Conservation (phyloP, 495 filamentous ascomycete species). For the Bacidia gigantensis region DNA sequence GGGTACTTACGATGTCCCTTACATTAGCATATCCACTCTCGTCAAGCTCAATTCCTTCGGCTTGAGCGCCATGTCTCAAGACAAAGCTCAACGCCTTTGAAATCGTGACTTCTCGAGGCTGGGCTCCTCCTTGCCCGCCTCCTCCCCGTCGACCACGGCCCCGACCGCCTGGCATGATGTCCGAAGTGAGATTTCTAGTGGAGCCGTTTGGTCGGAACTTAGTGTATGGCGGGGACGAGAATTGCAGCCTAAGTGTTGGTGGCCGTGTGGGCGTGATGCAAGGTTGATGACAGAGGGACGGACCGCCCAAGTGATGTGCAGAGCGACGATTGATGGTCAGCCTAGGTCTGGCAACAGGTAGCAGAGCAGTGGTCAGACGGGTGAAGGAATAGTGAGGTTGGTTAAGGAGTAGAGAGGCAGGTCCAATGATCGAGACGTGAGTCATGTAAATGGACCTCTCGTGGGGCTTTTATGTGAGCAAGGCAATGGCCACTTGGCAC, state of each 20-base stretch:
- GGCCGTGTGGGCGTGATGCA: too few relatives aligned
- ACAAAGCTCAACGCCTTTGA: slow-evolving; percentile 71
- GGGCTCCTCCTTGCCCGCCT: neutral
- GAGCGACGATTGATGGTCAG: too few relatives aligned
- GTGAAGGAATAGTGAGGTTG: too few relatives aligned
- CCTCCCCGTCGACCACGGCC: neutral
- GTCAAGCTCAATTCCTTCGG: slow-evolving; percentile 63
- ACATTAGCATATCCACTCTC: slow-evolving; percentile 68
- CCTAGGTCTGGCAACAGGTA: too few relatives aligned
- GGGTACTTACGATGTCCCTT: slow-evolving; percentile 55
- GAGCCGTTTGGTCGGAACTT: too few relatives aligned
- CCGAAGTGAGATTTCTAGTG: too few relatives aligned
- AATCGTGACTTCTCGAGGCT: slow-evolving; percentile 45
- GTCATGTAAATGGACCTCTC: neutral
- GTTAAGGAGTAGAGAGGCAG: neutral
- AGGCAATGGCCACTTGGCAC: neutral
- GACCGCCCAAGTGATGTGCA: too few relatives aligned
- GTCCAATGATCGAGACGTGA: neutral
- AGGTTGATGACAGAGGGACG: too few relatives aligned
- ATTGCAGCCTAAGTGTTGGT: too few relatives aligned
- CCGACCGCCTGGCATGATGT: neutral
- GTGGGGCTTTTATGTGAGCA: neutral
- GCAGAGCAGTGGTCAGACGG: too few relatives aligned
- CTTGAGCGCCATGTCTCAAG: slow-evolving; percentile 70
- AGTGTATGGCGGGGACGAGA: too few relatives aligned